Percentiles rank a stretch among this genome's conserved stretches.
Evolutionary conservation across 2,329 filamentous ascomycete species (phyloP).

Genomic region (Pleurostoma richardsiae): DNA sequence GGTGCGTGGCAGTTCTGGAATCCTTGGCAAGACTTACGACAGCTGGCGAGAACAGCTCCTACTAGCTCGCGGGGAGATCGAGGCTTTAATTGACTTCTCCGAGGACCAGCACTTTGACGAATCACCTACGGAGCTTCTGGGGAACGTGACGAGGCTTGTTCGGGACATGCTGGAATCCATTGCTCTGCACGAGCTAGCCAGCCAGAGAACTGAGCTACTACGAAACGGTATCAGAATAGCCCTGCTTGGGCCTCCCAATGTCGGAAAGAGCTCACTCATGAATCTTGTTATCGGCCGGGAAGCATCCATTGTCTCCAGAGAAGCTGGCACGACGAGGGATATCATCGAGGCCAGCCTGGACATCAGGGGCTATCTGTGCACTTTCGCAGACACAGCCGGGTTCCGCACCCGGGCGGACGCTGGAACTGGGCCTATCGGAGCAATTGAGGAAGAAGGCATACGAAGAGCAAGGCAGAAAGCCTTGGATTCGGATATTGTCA

Average conservation of each 20-base stretch:
- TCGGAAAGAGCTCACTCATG: conserved; percentile 89
- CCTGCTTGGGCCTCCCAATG: conserved; percentile 86
- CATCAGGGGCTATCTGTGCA: conserved; percentile 82
- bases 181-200: conserved; percentile 66
- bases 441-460: conserved; percentile 86
- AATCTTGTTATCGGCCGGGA: conserved; percentile 87
- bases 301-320: conserved; percentile 88
- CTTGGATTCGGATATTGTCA: conserved; percentile 75
- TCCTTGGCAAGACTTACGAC: conserved; percentile 73
- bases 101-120: conserved; percentile 98
- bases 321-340: conserved; percentile 91
- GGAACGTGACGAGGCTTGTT: conserved; percentile 64
- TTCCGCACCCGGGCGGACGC: conserved; percentile 49
- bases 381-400: conserved; percentile 93
- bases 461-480: conserved; percentile 78
- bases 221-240: conserved; percentile 82
- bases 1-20: conserved; percentile 68
- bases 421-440: conserved; percentile 47
- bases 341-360: conserved; percentile 90
- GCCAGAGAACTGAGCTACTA: conserved; percentile 76
- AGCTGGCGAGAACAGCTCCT: conserved; percentile 73
- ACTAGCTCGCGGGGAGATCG: conserved; percentile 80
- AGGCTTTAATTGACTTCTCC: conserved; percentile 93
- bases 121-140: conserved; percentile 66
- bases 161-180: conserved; percentile 57